Percentiles rank a stretch among this genome's conserved stretches.
Evolutionary conservation across 345 rosid genomes (phyloP).

Genomic region (Rhizophora mangle): DNA sequence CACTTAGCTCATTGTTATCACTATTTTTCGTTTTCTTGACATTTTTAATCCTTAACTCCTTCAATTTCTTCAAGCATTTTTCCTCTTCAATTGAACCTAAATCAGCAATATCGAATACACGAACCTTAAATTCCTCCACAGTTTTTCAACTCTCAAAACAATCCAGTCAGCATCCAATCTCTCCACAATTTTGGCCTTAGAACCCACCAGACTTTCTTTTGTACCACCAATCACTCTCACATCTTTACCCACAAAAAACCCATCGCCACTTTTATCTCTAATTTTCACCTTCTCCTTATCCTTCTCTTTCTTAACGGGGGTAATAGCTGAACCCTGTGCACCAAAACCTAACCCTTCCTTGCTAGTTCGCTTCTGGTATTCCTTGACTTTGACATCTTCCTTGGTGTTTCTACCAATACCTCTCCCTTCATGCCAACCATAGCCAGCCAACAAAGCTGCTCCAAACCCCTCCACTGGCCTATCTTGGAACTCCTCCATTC

Average conservation of each 20-base stretch:
- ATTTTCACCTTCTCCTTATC: slow-evolving; percentile 5
- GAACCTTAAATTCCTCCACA: slow-evolving; percentile 43
- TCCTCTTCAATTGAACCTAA: slow-evolving; percentile 73
- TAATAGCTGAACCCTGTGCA: slow-evolving; percentile 1
- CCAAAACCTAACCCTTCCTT: slow-evolving; percentile 59
- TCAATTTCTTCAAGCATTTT: slow-evolving; percentile 50
- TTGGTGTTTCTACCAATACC: slow-evolving; percentile 80
- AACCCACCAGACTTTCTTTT: slow-evolving; percentile 47
- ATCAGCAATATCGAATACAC: slow-evolving; percentile 48
- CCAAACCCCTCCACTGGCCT: slow-evolving; percentile 78
- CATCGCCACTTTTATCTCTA: slow-evolving; percentile 17
- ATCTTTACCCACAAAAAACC: slow-evolving; percentile 47
- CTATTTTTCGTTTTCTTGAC: slow-evolving; percentile 8
- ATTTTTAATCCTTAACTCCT: slow-evolving; percentile 31
- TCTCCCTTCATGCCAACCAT: slow-evolving; percentile 80
- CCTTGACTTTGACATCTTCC: slow-evolving; percentile 61
- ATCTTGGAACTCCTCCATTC: slow-evolving; percentile 57
- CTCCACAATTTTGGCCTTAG: slow-evolving; percentile 53
- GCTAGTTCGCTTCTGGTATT: slow-evolving; percentile 47
- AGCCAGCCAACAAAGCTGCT: slow-evolving; percentile 68
- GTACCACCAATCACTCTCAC: slow-evolving; percentile 51
- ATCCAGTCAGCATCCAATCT: slow-evolving; percentile 23
- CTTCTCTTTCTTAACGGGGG: background rate
- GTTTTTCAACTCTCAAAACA: slow-evolving; percentile 42
- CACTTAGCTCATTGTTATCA: slow-evolving; percentile 8